Evolutionary conservation across 805 yeast species (phyloP).

Genomic region (Vanderwaltozyma verrucispora): DNA sequence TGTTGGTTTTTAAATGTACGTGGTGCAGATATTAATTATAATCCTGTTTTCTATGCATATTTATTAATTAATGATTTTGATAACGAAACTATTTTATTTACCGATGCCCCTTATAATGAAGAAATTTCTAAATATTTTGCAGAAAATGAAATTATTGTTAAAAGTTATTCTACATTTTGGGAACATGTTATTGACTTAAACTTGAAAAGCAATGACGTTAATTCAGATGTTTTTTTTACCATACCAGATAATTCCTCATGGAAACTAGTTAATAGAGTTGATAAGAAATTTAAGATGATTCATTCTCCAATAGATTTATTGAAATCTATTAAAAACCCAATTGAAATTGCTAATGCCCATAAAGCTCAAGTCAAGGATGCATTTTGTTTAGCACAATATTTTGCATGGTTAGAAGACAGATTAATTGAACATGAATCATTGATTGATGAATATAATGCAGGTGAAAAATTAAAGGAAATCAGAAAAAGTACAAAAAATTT

Average conservation of each 20-base stretch:
- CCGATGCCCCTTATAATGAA: slow-evolving; percentile 35
- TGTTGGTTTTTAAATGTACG: slow-evolving; percentile 87
- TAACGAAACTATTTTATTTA: slow-evolving; percentile 40
- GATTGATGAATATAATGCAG: slow-evolving; percentile 58
- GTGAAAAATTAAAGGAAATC: slow-evolving; percentile 44
- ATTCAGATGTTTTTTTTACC: slow-evolving; percentile 30
- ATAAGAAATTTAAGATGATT: slow-evolving; percentile 26
- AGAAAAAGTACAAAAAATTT: slow-evolving; percentile 46
- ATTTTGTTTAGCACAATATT: slow-evolving; percentile 57
- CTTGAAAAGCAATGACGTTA: slow-evolving; percentile 10
- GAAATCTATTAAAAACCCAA: slow-evolving; percentile 66
- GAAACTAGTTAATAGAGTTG: slow-evolving; percentile 48
- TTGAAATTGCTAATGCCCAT: slow-evolving; percentile 63
- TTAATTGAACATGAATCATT: slow-evolving; percentile 32
- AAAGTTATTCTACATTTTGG: slow-evolving; percentile 51
- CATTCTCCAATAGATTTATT: slow-evolving; percentile 54
- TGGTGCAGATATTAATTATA: slow-evolving; percentile 70
- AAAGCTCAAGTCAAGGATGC: slow-evolving; percentile 81
- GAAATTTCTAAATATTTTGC: slow-evolving; percentile 33
- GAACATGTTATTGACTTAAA: slow-evolving; percentile 33
- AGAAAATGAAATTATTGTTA: slow-evolving; percentile 37
- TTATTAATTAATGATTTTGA: slow-evolving; percentile 33
- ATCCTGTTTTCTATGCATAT: slow-evolving; percentile 77
- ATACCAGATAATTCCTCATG: slow-evolving; percentile 55
- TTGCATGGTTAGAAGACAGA: slow-evolving; percentile 73